Percentiles rank a stretch among this genome's conserved stretches.
Conservation (phyloP, 2,329 filamentous ascomycete genomes). For the Arthrobotrys conoides region DNA sequence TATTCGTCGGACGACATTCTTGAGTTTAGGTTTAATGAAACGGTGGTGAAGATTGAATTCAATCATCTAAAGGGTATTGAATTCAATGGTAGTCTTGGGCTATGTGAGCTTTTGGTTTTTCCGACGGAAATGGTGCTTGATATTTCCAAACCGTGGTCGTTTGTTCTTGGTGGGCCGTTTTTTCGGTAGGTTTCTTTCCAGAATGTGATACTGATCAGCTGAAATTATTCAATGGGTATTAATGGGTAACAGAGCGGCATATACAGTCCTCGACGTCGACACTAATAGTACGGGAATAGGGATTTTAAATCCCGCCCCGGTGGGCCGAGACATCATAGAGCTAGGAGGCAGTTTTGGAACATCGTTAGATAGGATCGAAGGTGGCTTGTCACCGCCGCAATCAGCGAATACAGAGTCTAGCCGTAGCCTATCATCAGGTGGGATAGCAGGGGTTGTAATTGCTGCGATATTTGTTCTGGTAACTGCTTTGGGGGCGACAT, state of each 20-base stretch:
- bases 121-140: neutral
- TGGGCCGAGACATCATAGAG: constrained; percentile 17
- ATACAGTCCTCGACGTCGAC: constrained; percentile 2
- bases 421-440: neutral
- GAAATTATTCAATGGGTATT: neutral
- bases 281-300: constrained; percentile 18
- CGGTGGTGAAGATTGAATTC: constrained; percentile 5
- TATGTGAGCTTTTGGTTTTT: constrained; percentile 3
- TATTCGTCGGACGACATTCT: neutral
- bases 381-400: neutral
- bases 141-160: constrained; percentile 13
- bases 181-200: constrained; percentile 1
- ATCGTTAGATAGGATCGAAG: neutral
- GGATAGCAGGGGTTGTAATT: constrained; percentile 11
- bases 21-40: constrained; percentile 2
- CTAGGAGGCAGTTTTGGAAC: constrained; percentile 25
- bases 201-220: too few species aligned
- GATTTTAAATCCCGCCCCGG: neutral
- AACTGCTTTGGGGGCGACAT: neutral
- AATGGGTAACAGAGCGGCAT: constrained; percentile 1
- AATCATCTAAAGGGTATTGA: constrained; percentile 6
- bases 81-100: neutral
- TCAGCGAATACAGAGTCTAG: neutral
- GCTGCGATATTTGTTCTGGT: constrained; percentile 4
- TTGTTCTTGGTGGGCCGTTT: constrained; percentile 25